Conservation (phyloP, 225 moss, liverwort and hornwort species). For the Anthoceros angustus region DNA sequence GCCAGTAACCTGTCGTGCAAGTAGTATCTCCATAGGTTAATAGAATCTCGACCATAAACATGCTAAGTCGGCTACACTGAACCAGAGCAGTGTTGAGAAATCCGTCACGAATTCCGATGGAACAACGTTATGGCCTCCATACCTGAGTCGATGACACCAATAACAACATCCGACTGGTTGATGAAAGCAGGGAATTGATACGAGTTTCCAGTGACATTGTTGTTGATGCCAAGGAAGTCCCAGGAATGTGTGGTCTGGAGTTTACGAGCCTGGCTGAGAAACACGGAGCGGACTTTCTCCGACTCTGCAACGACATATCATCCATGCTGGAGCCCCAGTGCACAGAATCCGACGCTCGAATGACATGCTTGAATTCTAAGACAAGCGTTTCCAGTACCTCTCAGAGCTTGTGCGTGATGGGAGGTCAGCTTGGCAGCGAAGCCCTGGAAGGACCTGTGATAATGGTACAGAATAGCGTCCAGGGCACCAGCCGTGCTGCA, state of each 20-base stretch:
- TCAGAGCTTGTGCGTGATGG: background rate
- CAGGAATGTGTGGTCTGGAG: background rate
- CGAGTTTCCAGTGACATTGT: background rate
- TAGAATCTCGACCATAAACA: too few relatives aligned
- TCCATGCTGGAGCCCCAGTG: background rate
- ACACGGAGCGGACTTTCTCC: background rate
- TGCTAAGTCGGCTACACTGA: too few relatives aligned
- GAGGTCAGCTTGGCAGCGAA: background rate
- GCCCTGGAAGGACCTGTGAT: background rate
- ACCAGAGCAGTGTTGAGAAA: too few relatives aligned
- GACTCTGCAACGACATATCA: background rate
- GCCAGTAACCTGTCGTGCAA: background rate
- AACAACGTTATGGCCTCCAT: background rate
- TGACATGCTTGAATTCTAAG: too few relatives aligned
- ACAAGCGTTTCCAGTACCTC: background rate
- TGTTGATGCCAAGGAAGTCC: background rate
- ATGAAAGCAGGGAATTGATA: background rate
- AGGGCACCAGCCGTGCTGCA: background rate
- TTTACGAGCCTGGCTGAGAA: background rate
- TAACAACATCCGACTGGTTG: slow-evolving; percentile 1
- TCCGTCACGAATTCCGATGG: background rate
- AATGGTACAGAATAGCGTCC: background rate
- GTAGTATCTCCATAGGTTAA: too few relatives aligned
- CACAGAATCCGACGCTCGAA: too few relatives aligned
- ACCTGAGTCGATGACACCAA: background rate